phyloP scores from a whole-genome alignment of 352 stramenopile species.

The Phytopythium cucurbitacearum region DNA sequence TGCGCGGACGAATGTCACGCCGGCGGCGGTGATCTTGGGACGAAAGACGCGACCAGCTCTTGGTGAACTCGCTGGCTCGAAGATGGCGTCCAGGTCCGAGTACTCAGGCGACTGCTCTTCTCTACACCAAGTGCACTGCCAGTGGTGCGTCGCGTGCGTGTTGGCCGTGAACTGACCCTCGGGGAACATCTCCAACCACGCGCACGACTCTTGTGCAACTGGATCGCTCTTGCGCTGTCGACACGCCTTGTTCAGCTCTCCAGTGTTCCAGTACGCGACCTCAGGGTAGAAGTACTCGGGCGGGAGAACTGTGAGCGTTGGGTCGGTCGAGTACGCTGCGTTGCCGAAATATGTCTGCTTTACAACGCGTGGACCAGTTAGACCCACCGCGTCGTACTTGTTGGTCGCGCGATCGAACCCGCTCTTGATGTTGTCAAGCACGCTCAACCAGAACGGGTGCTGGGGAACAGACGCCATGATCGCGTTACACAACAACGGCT shows the following conservation, averaged over 20 bases:
- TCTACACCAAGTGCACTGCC: slow-evolving; percentile 57
- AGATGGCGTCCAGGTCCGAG: slow-evolving; percentile 18
- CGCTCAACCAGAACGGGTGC: slow-evolving; percentile 45
- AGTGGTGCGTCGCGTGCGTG: slow-evolving; percentile 44
- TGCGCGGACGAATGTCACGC: no score
- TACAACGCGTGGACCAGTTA: slow-evolving; percentile 47
- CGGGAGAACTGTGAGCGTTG: slow-evolving; percentile 20
- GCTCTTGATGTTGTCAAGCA: slow-evolving; percentile 41
- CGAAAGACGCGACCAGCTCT: not conserved
- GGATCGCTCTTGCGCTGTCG: slow-evolving; percentile 10
- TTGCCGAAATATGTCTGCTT: slow-evolving; percentile 31
- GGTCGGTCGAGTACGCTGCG: not conserved
- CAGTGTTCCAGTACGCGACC: slow-evolving; percentile 47
- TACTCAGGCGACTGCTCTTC: slow-evolving; percentile 26
- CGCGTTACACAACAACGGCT: slow-evolving; percentile 41
- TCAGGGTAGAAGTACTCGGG: slow-evolving; percentile 55
- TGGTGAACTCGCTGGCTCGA: slow-evolving; percentile 3
- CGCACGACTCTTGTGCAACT: slow-evolving; percentile 22
- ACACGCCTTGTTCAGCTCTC: slow-evolving; percentile 25
- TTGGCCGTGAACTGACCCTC: slow-evolving; percentile 39
- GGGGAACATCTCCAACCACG: slow-evolving; percentile 33
- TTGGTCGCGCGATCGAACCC: slow-evolving; percentile 28
- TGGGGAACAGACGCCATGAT: slow-evolving; percentile 44
- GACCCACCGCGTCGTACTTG: slow-evolving; percentile 22
- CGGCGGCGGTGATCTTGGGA: not conserved